Evolutionary conservation across 306 rosid genomes (phyloP).

Genomic region (Ormosia semicastrata): DNA sequence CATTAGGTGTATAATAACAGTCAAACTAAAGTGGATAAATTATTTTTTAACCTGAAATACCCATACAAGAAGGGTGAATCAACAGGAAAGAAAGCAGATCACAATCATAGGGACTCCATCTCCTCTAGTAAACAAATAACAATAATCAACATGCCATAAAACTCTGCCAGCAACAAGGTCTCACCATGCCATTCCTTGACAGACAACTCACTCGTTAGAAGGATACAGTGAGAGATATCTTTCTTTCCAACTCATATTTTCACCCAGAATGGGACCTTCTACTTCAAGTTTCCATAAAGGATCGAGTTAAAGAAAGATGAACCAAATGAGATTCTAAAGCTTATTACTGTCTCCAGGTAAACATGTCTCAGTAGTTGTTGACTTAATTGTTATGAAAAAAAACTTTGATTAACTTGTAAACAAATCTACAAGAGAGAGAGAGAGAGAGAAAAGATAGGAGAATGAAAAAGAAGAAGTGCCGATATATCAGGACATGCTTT

Average conservation of each 20-base stretch:
- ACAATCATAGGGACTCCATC: not conserved
- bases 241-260: not conserved
- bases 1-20: not conserved
- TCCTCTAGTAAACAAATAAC: not conserved
- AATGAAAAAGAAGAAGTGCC: not conserved
- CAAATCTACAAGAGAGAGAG: not conserved
- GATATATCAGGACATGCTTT: not conserved
- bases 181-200: not conserved
- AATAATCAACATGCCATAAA: not conserved
- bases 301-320: not conserved
- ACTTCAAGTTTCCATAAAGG: not conserved
- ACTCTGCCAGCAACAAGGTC: slow-evolving; percentile 13
- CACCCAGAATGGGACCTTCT: not conserved
- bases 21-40: not conserved
- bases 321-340: slow-evolving; percentile 6
- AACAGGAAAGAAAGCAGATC: not conserved
- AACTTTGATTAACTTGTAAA: not conserved
- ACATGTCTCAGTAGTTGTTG: not conserved
- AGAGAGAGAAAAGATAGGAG: not conserved
- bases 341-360: not conserved
- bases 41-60: not conserved
- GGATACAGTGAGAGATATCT: not conserved
- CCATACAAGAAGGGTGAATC: not conserved
- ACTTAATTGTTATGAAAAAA: slow-evolving; percentile 18
- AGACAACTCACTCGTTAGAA: not conserved